Evolutionary conservation across 176 grass and related monocot genomes (phyloP), one percentile per base, ranked within the genome.

Genomic region (Oryza glaberrima): DNA sequence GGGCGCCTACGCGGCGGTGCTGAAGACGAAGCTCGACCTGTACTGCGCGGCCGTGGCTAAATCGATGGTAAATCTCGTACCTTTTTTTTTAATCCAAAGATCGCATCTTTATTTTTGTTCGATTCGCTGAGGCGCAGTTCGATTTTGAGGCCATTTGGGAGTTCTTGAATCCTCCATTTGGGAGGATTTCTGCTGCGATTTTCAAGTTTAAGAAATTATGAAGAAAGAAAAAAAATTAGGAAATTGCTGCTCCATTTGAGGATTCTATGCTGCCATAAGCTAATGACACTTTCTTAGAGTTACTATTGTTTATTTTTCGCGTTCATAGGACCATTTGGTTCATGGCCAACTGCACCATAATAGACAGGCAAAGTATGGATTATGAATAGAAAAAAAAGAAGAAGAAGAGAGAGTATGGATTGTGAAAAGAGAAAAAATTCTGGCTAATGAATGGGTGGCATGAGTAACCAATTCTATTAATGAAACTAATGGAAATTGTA

Each of bases 1-100:
- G 1, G 71, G 77, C 35, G 75, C 90, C 48, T 91, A 88, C 76
- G 88, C 88, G 8, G 71, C 73, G 49, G 54, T 88, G 83, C 88
- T 97, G 26, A 97, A 94, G 92, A 81, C 90, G 88, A 91, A 89
- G 81, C 90, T 97, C 23, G 86, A 93, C 56, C 78, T 94, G 74
- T 92, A 91, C 88, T 97, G 95, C 82, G 92, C 90, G 69, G 95
- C 88, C 22, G 95, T 97, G 15, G 92, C 86, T 67, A 91, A 87
- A 78, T 93, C 92, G 77, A 92, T 85, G 88, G 95, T 97, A 89
- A 22, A 63, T 23, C n/a, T 63, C 16, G 22, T 41, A 30, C 58
- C 74, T 9, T 14, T 5, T 14, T 5, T 4, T 32, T 28, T 28
- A 28, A 3, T 32, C 12, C 51, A 67, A 17, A 79, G 23, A 60